phyloP scores from a whole-genome alignment of 2,329 filamentous ascomycete species.

The Orbilia javanica region DNA sequence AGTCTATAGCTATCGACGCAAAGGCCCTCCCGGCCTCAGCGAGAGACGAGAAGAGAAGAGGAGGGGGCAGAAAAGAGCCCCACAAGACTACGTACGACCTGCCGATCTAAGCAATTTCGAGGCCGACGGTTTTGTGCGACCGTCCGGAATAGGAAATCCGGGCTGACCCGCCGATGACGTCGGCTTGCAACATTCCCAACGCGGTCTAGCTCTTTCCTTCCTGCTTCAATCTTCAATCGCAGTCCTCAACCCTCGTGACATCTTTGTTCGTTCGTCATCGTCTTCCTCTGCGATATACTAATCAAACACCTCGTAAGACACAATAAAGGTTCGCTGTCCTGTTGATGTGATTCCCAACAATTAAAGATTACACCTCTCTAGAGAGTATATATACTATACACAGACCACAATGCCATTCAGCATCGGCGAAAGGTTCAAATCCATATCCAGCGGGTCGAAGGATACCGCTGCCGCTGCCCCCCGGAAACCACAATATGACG shows the following conservation, averaged over 20 bases:
- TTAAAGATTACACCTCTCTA: too few relatives aligned
- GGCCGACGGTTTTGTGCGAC: background rate
- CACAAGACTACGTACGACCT: too few relatives aligned
- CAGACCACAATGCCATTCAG: slow-evolving; percentile 48
- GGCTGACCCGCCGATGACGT: slow-evolving; percentile 44
- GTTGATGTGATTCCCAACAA: too few relatives aligned
- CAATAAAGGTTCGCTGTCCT: too few relatives aligned
- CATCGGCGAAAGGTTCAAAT: slow-evolving; percentile 40
- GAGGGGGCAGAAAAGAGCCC: too few relatives aligned
- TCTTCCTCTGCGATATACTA: too few relatives aligned
- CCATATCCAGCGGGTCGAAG: background rate
- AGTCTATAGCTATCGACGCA: too few relatives aligned
- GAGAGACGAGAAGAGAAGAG: too few relatives aligned
- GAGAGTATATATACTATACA: too few relatives aligned
- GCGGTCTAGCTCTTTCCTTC: background rate
- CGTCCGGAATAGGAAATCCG: slow-evolving; percentile 23
- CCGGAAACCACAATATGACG: slow-evolving; percentile 34
- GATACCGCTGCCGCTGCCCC: background rate
- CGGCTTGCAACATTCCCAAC: slow-evolving; percentile 19
- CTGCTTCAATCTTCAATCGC: background rate
- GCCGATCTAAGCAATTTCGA: too few relatives aligned
- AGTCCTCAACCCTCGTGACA: background rate
- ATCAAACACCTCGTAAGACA: too few relatives aligned
- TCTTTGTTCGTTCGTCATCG: background rate
- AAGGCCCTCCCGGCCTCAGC: too few relatives aligned